Conservation (phyloP, 1,284 basidiomycete genomes). For the Cutaneotrichosporon spelunceum region DNA sequence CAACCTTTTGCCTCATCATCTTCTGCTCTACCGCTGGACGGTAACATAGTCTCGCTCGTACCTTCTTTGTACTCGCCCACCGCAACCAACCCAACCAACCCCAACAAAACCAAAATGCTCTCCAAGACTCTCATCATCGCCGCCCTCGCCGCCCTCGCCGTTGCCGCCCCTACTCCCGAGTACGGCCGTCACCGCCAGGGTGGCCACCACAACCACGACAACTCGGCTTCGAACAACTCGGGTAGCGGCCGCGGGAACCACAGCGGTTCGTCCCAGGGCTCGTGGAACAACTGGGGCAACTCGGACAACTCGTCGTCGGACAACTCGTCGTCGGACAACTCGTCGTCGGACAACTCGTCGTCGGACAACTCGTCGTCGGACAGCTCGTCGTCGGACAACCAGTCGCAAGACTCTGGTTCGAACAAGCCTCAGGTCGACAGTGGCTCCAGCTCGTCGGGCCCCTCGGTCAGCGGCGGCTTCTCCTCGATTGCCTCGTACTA, state of each 20-base stretch:
- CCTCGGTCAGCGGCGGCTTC: slow-evolving; percentile 6
- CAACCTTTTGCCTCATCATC: not conserved
- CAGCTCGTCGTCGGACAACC: not conserved
- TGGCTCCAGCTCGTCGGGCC: slow-evolving; percentile 45
- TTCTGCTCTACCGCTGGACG: not conserved
- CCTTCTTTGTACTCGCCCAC: not conserved
- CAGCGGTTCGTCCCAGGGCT: not conserved
- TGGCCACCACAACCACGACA: not conserved
- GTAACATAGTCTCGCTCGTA: not conserved
- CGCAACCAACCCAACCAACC: not conserved
- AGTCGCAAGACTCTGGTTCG: too few species aligned
- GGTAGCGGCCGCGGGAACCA: not conserved
- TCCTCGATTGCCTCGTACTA: slow-evolving; percentile 5
- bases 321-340: not conserved
- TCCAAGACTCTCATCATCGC: slow-evolving; percentile 4
- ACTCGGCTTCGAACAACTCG: not conserved
- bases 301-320: not conserved
- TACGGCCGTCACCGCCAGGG: slow-evolving; percentile 5
- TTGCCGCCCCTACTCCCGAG: slow-evolving; percentile 3
- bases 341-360: not conserved
- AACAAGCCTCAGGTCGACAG: slow-evolving; percentile 5
- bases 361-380: too few species aligned
- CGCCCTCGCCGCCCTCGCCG: slow-evolving; percentile 6
- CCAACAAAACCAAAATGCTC: slow-evolving; percentile 1
- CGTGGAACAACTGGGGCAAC: not conserved